Evolutionary conservation across 1,139 yeast species (phyloP), one percentile per base, ranked within the genome.

Genomic region (Taphrina wiesneri): DNA sequence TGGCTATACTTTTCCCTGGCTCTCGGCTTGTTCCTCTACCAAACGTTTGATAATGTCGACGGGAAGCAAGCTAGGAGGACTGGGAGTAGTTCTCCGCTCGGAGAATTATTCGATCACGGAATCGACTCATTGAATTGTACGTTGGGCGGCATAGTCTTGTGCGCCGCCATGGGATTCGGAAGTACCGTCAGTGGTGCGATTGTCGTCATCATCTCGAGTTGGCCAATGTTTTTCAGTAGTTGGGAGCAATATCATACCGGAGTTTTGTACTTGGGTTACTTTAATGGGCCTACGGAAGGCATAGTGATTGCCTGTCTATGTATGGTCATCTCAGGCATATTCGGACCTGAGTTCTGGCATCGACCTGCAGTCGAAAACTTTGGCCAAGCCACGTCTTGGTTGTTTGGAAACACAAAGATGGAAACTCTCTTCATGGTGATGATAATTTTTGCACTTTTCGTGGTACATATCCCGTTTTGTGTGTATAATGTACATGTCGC

Each of bases 271-370:
- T 80, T 88, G 65, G 86, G 89, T 34, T 82, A 82, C 70, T 80
- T 87, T 73, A 86, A 89, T 69, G 95, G 93, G 2, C 95, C 95
- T 0, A 91, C 89, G 1, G 95, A 88, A 75, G 95, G 95, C 2
- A 85, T 88, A 46, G 75, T 87, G 70, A 81, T 87, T 78, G 82
- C 88, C 51, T 77, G 82, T 56, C 73, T 70, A 2, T 79, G 86
- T 36, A 87, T 83, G 78, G 69, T 85, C 13, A 63, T 82, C 28
- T 84, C 89, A 0, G 91, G 88, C 1, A 56, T 83, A 45, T 76
- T 78, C 65, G 93, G 95, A 1, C 86, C 87, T 2, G 82, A 78
- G 3, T 77, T 86, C 66, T 87, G 90, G 88, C 76, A 78, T 49
- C 73, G 74, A 56, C 66, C 66, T 30, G 70, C 79, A 21, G 77